These are phyloP conservation scores for Gonapodya prolifera DNA, from an alignment of 192 early-diverging fungal genomes.

Conservation along the genomic window DNA sequence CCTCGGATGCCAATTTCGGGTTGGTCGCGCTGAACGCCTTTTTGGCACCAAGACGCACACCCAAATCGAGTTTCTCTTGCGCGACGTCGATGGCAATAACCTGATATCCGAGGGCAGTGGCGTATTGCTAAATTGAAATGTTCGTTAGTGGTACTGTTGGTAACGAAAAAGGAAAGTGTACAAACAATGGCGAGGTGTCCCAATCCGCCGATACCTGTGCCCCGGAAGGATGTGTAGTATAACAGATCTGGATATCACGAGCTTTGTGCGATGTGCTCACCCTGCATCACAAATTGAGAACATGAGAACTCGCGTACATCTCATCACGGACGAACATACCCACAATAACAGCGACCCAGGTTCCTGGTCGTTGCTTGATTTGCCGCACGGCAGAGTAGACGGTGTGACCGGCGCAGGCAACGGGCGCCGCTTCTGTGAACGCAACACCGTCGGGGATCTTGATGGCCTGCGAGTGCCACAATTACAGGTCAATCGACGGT, in stretches of 20 bases:
- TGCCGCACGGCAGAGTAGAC: background rate
- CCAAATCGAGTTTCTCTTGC: background rate
- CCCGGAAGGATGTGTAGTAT: too few species aligned
- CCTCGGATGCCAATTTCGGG: background rate
- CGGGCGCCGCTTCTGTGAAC: background rate
- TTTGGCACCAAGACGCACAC: background rate
- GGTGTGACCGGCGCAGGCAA: conserved; percentile 2
- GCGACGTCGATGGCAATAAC: conserved; percentile 2
- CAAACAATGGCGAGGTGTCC: conserved; percentile 1
- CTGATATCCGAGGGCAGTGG: background rate
- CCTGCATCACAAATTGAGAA: too few species aligned
- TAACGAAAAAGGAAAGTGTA: background rate
- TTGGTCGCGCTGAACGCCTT: background rate
- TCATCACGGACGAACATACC: background rate
- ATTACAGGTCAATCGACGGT: background rate
- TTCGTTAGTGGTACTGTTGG: background rate
- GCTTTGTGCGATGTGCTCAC: too few species aligned
- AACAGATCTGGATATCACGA: too few species aligned
- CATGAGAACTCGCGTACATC: background rate
- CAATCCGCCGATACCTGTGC: background rate
- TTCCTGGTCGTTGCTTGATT: background rate
- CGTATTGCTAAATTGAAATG: background rate
- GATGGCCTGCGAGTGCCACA: background rate
- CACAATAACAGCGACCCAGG: background rate
- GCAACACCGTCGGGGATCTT: conserved; percentile 3